Percentiles rank a stretch among this genome's conserved stretches.
Conservation (phyloP, 1,139 yeast species). For the Pichia sp. region DNA sequence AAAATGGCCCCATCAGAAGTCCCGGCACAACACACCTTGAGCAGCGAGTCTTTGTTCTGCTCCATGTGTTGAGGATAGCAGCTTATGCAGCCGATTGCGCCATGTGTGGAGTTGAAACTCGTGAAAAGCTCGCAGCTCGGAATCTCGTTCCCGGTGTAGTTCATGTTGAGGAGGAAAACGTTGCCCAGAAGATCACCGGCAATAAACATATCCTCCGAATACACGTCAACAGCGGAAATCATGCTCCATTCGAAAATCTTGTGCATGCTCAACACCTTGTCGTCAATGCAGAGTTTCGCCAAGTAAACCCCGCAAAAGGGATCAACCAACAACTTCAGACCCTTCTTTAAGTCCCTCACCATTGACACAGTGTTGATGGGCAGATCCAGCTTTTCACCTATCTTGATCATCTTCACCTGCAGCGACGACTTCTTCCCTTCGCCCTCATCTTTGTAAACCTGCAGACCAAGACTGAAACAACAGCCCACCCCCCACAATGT, state of each 20-base stretch:
- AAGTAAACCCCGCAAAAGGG: slow-evolving; percentile 10
- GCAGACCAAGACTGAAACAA: background rate
- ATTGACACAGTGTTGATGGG: background rate
- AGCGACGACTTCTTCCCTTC: background rate
- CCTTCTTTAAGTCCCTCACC: background rate
- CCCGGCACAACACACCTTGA: slow-evolving; percentile 6
- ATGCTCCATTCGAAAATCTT: slow-evolving; percentile 7
- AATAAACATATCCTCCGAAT: slow-evolving; percentile 8
- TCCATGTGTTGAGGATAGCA: background rate
- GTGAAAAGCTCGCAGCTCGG: slow-evolving; percentile 6
- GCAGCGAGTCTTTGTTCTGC: background rate
- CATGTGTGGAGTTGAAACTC: slow-evolving; percentile 3
- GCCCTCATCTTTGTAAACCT: slow-evolving; percentile 2
- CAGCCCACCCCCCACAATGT: slow-evolving; percentile 2
- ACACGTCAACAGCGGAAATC: slow-evolving; percentile 10
- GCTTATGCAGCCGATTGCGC: slow-evolving; percentile 4
- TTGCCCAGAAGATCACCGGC: slow-evolving; percentile 13
- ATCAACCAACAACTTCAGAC: slow-evolving; percentile 8
- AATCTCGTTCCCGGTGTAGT: background rate
- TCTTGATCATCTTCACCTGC: slow-evolving; percentile 5
- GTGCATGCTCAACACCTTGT: background rate
- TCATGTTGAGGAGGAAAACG: slow-evolving; percentile 6
- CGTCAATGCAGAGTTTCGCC: background rate
- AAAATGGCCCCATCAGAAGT: slow-evolving; percentile 10
- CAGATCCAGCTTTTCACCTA: background rate